Base-by-base conservation (phyloP, 2,329 filamentous ascomycete genomes). In the Magnaporthiopsis incrustans region DNA sequence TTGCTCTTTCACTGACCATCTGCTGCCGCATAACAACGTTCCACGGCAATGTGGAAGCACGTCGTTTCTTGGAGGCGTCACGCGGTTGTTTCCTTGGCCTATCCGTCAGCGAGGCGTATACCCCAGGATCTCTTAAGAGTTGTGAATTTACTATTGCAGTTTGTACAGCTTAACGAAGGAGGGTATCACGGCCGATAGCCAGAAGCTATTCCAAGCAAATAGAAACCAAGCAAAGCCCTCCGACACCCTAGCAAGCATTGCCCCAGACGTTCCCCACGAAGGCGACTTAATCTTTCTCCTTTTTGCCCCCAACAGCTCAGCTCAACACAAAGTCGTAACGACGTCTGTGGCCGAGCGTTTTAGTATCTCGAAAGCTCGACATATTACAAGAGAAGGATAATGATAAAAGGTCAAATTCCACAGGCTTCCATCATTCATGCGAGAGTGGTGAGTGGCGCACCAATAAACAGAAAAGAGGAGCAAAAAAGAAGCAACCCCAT, bases 391-490 rank as follows among this genome's bases (percentile, higher is more conserved):
- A 60, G 7, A 30, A 30, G 56, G 6, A 61, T 27, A 58, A 12
- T 3, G n/a, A 58, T 58, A 27, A 27, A 10, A 10, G 27, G 11
- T 61, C 25, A 12, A 53, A 22, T 53, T 56, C 26, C 18, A 38
- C 22, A 44, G 7, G 60, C 60, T 53, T 61, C 38, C 60, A 61
- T 61, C 60, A 61, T 15, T 61, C 60, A 30, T 61, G 18, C 25
- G n/a, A 32, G n/a, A 30, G 44, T 53, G 35, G 25, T 30, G 38
- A 22, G 22, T 10, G 33, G 26, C 8, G 44, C 57, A 58, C 33
- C 22, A 18, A 50, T 22, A 32, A 61, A 61, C 11, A 26, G 10
- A 27, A 44, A 44, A n/a, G 22, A 26, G 33, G 14, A 22, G 44
- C 15, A 18, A n/a, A 27, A 61, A 50, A 50, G 26, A 50, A 25